Percentiles rank a stretch among this genome's conserved stretches.
Conservation (phyloP, 2,329 filamentous ascomycete species). For the Dactylellina sp. region DNA sequence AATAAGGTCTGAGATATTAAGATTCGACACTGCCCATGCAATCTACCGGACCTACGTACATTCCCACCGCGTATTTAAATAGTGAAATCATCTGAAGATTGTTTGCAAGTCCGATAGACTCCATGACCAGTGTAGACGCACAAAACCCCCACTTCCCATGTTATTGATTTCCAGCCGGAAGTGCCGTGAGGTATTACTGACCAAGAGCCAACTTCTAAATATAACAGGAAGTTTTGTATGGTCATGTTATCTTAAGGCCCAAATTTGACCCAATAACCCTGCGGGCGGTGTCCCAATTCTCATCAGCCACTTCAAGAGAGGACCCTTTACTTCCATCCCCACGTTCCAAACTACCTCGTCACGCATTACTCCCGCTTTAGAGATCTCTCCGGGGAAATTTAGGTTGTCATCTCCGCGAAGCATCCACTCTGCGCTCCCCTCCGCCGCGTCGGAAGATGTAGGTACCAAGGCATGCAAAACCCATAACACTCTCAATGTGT, state of each 20-base stretch:
- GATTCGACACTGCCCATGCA: no score
- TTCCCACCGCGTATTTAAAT: no score
- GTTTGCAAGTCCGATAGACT: no score
- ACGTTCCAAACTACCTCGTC: constrained; percentile 39
- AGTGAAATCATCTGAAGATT: no score
- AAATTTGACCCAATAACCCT: neutral
- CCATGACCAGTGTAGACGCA: no score
- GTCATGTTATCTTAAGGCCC: neutral
- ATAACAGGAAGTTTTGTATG: no score
- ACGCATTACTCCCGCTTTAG: neutral
- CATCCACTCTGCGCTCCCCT: constrained; percentile 5
- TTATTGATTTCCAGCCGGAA: no score
- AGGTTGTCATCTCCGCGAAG: neutral
- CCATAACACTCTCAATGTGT: constrained; percentile 30
- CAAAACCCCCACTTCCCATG: no score
- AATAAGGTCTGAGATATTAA: no score
- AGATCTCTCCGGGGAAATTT: neutral
- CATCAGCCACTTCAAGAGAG: constrained; percentile 31
- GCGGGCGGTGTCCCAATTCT: constrained; percentile 32
- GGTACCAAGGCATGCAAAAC: neutral
- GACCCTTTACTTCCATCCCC: constrained; percentile 16
- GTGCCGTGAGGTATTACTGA: no score
- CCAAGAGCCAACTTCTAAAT: no score
- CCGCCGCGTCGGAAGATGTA: neutral
- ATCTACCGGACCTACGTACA: no score